Evolutionary conservation across 108 stramenopile species (phyloP), one percentile per base, ranked within the genome.

Genomic region (Pseudonitzschia delicatissima): DNA sequence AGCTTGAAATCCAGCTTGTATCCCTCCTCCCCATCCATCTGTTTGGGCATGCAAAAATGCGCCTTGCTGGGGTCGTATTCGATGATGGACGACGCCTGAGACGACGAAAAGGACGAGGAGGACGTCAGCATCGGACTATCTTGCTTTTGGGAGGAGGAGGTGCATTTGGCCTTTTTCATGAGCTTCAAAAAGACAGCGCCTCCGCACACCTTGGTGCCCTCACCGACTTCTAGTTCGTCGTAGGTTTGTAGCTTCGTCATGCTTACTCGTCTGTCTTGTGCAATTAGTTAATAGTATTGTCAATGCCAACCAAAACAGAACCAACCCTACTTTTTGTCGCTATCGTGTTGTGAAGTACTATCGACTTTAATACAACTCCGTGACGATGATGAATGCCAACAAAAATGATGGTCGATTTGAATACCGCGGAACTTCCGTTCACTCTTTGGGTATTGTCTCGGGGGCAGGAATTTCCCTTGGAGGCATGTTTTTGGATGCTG

Each of bases 1-100:
- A 55, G n/a, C 26, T 28, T 55, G 26, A 55, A 55, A 34, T 55
- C 53, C 0, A 55, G 53, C 8, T 55, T 55, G 53, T 29, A 28
- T n/a, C 17, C 11, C 8, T 55, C 25, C n/a, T 27, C 32, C n/a
- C 53, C 53, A 5, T 33, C 53, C 12, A 55, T 33, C 27, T 55
- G 53, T 11, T 29, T 23, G 11, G 53, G 53, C 53, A 55, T 55
- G 32, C 53, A 55, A 33, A 31, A 55, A 5, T 17, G 32, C 21
- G 28, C n/a, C 29, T 55, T 55, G 9, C n/a, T 33, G 2, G 53
- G 53, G 31, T 55, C 53, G 53, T 55, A 55, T 6, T 53, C 26
- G n/a, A 27, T 23, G n/a, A 3, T 28, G 31, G 32, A 18, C 11
- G 26, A 55, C 15, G 31, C 28, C 28, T 12, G 31, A 12, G 53